phyloP scores from a whole-genome alignment of 495 filamentous ascomycete genomes.

The Cudoniella acicularis region DNA sequence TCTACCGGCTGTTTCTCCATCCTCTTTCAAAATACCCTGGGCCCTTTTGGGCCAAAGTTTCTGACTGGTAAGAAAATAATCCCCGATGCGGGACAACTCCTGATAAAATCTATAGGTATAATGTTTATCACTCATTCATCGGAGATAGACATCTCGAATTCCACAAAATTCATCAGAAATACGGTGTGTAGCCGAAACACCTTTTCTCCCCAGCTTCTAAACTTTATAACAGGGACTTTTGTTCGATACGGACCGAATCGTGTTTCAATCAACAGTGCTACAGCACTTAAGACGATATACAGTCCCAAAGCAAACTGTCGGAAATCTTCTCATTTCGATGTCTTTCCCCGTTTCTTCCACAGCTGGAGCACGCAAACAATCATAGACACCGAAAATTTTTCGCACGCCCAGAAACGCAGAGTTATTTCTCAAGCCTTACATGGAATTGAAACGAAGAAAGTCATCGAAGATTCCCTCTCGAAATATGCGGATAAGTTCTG shows the following conservation, averaged over 20 bases:
- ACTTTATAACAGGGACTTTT: constrained; percentile 34
- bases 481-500: constrained; percentile 45
- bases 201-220: background rate
- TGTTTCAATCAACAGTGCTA: constrained; percentile 52
- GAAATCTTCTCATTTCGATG: constrained; percentile 59
- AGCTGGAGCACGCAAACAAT: constrained; percentile 54
- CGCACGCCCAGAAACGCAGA: constrained; percentile 57
- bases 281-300: constrained; percentile 57
- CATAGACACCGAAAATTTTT: constrained; percentile 44
- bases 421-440: constrained; percentile 59
- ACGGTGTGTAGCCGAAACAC: constrained; percentile 33
- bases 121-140: constrained; percentile 51
- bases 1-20: constrained; percentile 56
- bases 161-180: constrained; percentile 51
- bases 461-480: constrained; percentile 50
- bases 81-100: background rate
- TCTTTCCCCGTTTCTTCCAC: constrained; percentile 48
- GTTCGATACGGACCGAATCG: constrained; percentile 59
- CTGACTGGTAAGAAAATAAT: constrained; percentile 44
- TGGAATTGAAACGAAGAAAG: constrained; percentile 44
- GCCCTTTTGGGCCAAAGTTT: constrained; percentile 52
- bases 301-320: constrained; percentile 55
- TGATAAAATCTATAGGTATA: constrained; percentile 43
- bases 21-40: constrained; percentile 65
- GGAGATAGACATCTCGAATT: constrained; percentile 59